Evolutionary conservation across 2,329 filamentous ascomycete species (phyloP).

Genomic region (Lachnellula subtilissima): DNA sequence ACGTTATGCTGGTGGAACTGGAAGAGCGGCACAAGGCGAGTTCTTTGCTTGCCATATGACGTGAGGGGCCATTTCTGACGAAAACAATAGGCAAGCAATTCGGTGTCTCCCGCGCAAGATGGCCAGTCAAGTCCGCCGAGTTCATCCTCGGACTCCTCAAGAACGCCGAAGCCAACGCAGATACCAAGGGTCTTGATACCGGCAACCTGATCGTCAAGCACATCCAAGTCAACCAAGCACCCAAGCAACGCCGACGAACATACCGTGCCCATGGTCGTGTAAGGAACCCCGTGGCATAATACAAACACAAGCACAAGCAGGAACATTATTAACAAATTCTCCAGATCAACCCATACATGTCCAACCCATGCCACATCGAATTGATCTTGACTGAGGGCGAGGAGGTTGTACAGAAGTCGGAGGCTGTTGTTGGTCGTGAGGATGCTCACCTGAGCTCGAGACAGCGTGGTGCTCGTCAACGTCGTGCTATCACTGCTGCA

Average conservation of each 20-base stretch:
- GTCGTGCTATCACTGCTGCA: constrained; percentile 61
- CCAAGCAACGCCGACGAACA: constrained; percentile 97
- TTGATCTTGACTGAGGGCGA: constrained; percentile 97
- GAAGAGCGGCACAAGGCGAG: constrained; percentile 97
- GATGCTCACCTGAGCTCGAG: constrained; percentile 72
- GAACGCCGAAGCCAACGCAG: constrained; percentile 96
- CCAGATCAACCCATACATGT: constrained; percentile 99
- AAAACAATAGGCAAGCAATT: constrained; percentile 82
- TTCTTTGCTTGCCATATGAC: constrained; percentile 9
- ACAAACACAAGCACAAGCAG: constrained; percentile 1
- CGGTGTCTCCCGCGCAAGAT: constrained; percentile 96
- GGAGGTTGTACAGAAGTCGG: constrained; percentile 90
- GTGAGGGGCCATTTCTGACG: constrained; percentile 18
- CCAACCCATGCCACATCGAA: constrained; percentile 99
- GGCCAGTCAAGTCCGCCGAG: constrained; percentile 98
- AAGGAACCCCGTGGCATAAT: constrained; percentile 47
- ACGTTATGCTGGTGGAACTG: constrained; percentile 92
- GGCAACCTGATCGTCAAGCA: constrained; percentile 98
- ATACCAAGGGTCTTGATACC: constrained; percentile 96
- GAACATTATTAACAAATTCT: constrained; percentile 11
- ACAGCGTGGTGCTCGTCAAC: constrained; percentile 74
- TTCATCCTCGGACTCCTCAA: constrained; percentile 95
- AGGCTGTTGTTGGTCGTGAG: constrained; percentile 60
- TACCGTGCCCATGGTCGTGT: constrained; percentile 99
- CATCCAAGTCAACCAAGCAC: constrained; percentile 99